Percentiles rank a stretch among this genome's conserved stretches.
phyloP scores from a whole-genome alignment of 139 green algal genomes.

The Eudorina sp. region DNA sequence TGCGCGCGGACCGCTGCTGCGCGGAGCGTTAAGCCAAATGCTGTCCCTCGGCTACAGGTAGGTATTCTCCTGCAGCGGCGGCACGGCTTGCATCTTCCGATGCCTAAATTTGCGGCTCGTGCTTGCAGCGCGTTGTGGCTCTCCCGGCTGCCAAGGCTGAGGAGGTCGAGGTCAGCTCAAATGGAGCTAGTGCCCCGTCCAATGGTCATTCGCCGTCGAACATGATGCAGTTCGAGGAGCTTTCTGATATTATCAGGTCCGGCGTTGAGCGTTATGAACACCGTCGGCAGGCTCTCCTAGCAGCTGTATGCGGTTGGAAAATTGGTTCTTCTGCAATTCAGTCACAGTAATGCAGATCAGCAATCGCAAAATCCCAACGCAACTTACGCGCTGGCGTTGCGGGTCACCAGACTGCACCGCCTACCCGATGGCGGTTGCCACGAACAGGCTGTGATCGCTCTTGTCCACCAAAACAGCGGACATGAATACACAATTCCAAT shows the following conservation, averaged over 20 bases:
- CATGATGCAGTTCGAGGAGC: conserved; percentile 87
- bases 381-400: too few relatives aligned
- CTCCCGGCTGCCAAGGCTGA: conserved; percentile 42
- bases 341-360: too few relatives aligned
- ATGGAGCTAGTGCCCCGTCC: not conserved
- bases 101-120: not conserved
- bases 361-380: too few relatives aligned
- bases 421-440: too few relatives aligned
- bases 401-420: too few relatives aligned
- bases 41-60: conserved; percentile 13
- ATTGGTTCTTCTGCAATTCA: too few relatives aligned
- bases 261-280: conserved; percentile 42
- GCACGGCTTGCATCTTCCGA: not conserved
- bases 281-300: not conserved
- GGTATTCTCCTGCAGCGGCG: not conserved
- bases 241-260: conserved; percentile 86
- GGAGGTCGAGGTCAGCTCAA: conserved; percentile 44
- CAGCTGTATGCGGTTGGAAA: too few relatives aligned
- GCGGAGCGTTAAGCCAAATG: not conserved
- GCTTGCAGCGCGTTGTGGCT: conserved; percentile 40
- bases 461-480: too few relatives aligned
- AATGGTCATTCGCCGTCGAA: conserved; percentile 44
- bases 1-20: conserved; percentile 10
- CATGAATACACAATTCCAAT: too few relatives aligned
- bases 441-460: too few relatives aligned